phyloP scores from a whole-genome alignment of 1,284 basidiomycete species.

The Ustilago tritici region DNA sequence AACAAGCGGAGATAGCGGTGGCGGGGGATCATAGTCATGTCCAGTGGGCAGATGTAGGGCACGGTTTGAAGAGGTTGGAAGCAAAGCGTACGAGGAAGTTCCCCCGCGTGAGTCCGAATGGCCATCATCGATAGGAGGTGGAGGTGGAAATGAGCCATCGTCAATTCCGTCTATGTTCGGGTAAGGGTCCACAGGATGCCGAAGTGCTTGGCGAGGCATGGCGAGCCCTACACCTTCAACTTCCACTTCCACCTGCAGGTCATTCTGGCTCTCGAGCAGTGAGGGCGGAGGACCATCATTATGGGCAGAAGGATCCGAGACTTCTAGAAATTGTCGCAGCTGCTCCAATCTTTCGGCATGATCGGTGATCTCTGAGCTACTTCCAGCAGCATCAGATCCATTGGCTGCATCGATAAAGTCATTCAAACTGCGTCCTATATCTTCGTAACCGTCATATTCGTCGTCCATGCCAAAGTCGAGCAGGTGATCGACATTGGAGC shows the following conservation, averaged over 20 bases:
- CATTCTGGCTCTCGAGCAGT: slow-evolving; percentile 55
- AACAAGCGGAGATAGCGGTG: slow-evolving; percentile 22
- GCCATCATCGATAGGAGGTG: slow-evolving; percentile 34
- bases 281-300: slow-evolving; percentile 53
- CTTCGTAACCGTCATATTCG: slow-evolving; percentile 65
- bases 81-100: slow-evolving; percentile 12
- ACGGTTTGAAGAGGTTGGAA: not conserved
- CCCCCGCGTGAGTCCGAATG: not conserved
- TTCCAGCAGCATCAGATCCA: slow-evolving; percentile 13
- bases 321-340: slow-evolving; percentile 43
- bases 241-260: slow-evolving; percentile 62
- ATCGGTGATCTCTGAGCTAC: slow-evolving; percentile 20
- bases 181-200: slow-evolving; percentile 39
- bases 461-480: slow-evolving; percentile 52
- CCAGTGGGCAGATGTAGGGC: not conserved
- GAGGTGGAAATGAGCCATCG: slow-evolving; percentile 24
- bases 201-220: slow-evolving; percentile 37
- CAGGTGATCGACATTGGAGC: slow-evolving; percentile 5
- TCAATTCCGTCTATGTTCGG: not conserved
- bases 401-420: slow-evolving; percentile 36
- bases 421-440: slow-evolving; percentile 45
- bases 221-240: slow-evolving; percentile 64
- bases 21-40: slow-evolving; percentile 28
- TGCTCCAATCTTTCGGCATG: slow-evolving; percentile 46
- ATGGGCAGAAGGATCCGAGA: slow-evolving; percentile 29